Conservation (phyloP, 805 yeast genomes). For the Candida pseudoglaebosa region DNA sequence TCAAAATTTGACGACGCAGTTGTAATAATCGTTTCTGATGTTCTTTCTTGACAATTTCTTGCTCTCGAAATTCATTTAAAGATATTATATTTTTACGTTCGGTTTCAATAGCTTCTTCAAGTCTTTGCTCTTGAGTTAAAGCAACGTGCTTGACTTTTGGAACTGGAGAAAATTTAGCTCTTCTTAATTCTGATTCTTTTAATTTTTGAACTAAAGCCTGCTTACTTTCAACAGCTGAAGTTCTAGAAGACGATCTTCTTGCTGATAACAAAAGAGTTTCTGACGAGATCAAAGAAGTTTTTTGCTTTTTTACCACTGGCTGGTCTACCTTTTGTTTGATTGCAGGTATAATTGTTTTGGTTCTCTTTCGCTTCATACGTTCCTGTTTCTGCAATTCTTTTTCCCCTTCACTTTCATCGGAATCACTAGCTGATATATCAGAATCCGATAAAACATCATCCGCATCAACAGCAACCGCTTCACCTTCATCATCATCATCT, state of each 20-base stretch:
- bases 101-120: slow-evolving; percentile 83
- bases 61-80: slow-evolving; percentile 73
- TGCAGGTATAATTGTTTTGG: slow-evolving; percentile 22
- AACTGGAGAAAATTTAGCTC: slow-evolving; percentile 43
- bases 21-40: slow-evolving; percentile 69
- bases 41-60: slow-evolving; percentile 76
- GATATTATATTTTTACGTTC: slow-evolving; percentile 74
- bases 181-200: slow-evolving; percentile 61
- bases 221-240: slow-evolving; percentile 73
- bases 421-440: slow-evolving; percentile 45
- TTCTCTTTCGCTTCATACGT: slow-evolving; percentile 28
- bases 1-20: slow-evolving; percentile 59
- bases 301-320: slow-evolving; percentile 25
- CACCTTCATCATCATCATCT: slow-evolving; percentile 13
- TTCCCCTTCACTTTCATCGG: slow-evolving; percentile 70
- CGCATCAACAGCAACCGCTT: slow-evolving; percentile 20
- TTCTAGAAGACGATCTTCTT: slow-evolving; percentile 73
- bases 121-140: slow-evolving; percentile 66
- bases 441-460: slow-evolving; percentile 58
- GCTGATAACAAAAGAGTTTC: slow-evolving; percentile 48
- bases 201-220: slow-evolving; percentile 71
- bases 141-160: slow-evolving; percentile 44
- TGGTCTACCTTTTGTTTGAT: slow-evolving; percentile 28
- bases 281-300: slow-evolving; percentile 26
- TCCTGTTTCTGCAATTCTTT: slow-evolving; percentile 51